Evolutionary conservation across 495 filamentous ascomycete species (phyloP).

Genomic region (Penicillium salamii): DNA sequence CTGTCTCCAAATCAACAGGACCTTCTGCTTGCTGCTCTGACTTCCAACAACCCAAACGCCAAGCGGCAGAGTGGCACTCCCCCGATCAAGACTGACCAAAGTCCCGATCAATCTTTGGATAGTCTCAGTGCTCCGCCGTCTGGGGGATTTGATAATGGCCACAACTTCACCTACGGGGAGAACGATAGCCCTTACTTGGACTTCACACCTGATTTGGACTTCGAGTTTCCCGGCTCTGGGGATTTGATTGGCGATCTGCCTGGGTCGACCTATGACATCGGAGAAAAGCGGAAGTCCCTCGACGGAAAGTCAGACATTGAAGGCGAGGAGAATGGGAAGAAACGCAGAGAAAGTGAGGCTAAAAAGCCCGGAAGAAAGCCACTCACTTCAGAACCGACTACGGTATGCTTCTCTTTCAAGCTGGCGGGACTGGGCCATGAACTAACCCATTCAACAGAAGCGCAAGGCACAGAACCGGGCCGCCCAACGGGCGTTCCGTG

Average conservation of each 20-base stretch:
- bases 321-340: slow-evolving; percentile 66
- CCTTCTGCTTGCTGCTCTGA: slow-evolving; percentile 81
- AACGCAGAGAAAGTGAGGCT: slow-evolving; percentile 75
- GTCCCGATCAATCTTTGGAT: slow-evolving; percentile 36
- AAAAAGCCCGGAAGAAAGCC: slow-evolving; percentile 98
- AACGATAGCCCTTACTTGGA: slow-evolving; percentile 82
- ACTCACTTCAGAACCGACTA: slow-evolving; percentile 90
- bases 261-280: slow-evolving; percentile 47
- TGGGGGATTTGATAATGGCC: slow-evolving; percentile 51
- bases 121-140: slow-evolving; percentile 47
- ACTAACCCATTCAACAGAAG: slow-evolving; percentile 68
- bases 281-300: slow-evolving; percentile 77
- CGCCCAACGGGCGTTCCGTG: slow-evolving; percentile 93
- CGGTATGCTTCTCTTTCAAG: slow-evolving; percentile 56
- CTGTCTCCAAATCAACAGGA: slow-evolving; percentile 86
- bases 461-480: slow-evolving; percentile 98
- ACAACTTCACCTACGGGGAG: slow-evolving; percentile 46
- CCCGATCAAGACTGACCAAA: slow-evolving; percentile 26
- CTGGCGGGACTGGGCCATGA: neutral
- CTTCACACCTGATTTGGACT: slow-evolving; percentile 72
- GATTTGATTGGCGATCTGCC: slow-evolving; percentile 79
- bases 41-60: slow-evolving; percentile 61
- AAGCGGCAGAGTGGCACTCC: slow-evolving; percentile 28
- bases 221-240: slow-evolving; percentile 56
- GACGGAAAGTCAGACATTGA: slow-evolving; percentile 67